Conservation (phyloP, 148 eudicot species). For the Vaccinium corymbosum region DNA sequence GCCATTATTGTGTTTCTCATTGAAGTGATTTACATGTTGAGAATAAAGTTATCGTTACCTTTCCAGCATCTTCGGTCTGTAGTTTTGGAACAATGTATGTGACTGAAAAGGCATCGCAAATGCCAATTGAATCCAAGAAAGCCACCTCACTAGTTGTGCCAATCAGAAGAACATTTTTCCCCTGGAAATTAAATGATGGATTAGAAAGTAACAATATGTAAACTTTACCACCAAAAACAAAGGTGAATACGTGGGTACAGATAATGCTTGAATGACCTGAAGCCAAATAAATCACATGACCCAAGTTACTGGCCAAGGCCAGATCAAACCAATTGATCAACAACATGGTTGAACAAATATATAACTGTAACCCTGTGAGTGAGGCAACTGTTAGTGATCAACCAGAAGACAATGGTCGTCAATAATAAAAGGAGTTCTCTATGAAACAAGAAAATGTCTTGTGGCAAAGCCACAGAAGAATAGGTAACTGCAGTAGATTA, state of each 20-base stretch:
- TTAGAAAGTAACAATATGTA: neutral
- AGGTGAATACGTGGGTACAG: neutral
- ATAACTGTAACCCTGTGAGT: neutral
- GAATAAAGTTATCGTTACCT: slow-evolving; percentile 38
- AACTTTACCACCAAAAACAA: neutral
- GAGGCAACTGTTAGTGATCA: neutral
- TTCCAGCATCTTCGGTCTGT: slow-evolving; percentile 76
- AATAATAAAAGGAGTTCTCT: neutral
- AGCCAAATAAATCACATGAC: neutral
- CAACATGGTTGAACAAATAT: no score
- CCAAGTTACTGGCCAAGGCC: neutral
- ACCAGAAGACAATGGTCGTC: neutral
- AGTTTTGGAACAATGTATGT: slow-evolving; percentile 77
- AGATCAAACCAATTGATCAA: no score
- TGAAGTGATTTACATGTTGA: neutral
- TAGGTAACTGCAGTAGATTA: neutral
- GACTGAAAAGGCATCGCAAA: slow-evolving; percentile 82
- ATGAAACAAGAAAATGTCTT: neutral
- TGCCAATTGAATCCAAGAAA: slow-evolving; percentile 83
- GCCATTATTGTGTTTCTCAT: neutral
- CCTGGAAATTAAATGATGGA: slow-evolving; percentile 35
- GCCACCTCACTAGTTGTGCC: slow-evolving; percentile 89
- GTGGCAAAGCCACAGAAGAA: neutral
- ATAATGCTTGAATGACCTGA: neutral
- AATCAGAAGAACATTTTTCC: slow-evolving; percentile 80